Evolutionary conservation across 2,329 filamentous ascomycete genomes (phyloP).

Genomic region (Trichoderma arundinaceum): DNA sequence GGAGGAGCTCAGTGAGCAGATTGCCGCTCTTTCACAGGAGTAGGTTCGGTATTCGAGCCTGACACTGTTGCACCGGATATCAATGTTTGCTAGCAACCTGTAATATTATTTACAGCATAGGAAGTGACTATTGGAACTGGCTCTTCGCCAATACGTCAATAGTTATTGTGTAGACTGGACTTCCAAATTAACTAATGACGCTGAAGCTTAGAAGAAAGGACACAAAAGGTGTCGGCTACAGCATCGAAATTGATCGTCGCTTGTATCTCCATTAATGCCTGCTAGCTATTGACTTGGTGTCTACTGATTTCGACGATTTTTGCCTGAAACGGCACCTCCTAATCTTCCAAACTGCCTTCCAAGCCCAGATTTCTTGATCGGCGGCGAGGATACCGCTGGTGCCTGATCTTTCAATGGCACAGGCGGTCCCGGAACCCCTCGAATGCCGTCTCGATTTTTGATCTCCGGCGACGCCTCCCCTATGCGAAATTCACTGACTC

Average conservation of each 20-base stretch:
- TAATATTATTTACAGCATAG: background rate
- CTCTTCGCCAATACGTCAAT: too few relatives aligned
- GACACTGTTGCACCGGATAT: slow-evolving; percentile 73
- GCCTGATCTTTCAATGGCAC: slow-evolving; percentile 58
- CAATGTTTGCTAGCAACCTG: background rate
- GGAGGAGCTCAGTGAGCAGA: slow-evolving; percentile 64
- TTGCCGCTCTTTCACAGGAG: slow-evolving; percentile 62
- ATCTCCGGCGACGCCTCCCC: slow-evolving; percentile 50
- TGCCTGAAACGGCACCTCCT: slow-evolving; percentile 72
- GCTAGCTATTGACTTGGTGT: background rate
- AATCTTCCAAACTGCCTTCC: slow-evolving; percentile 72
- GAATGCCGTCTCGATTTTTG: slow-evolving; percentile 49
- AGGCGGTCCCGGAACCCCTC: slow-evolving; percentile 46
- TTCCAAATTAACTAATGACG: background rate
- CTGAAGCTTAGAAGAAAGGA: background rate
- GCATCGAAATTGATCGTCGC: background rate
- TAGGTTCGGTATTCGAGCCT: slow-evolving; percentile 73
- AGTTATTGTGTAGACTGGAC: background rate
- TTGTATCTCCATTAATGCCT: background rate
- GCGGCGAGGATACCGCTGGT: slow-evolving; percentile 50
- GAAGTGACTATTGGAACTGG: background rate
- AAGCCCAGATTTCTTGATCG: slow-evolving; percentile 66
- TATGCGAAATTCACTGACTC: slow-evolving; percentile 50
- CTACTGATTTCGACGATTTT: slow-evolving; percentile 56
- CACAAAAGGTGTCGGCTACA: background rate